These are phyloP conservation scores for Ilex aquifolium DNA, from an alignment of 257 asterid genomes.

Conservation along the genomic window DNA sequence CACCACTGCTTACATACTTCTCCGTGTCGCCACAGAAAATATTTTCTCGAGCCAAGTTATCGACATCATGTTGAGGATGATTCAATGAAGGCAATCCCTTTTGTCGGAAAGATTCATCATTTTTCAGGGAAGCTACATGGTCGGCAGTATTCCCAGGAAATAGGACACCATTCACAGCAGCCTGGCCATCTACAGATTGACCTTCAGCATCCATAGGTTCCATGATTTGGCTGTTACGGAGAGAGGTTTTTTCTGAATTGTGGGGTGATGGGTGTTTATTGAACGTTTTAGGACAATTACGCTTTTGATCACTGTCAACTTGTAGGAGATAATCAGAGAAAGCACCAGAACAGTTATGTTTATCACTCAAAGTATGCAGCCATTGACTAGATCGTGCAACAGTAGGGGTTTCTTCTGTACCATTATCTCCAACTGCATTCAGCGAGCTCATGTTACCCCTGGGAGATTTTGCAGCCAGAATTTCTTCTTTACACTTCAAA, in stretches of 20 bases:
- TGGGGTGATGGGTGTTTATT: not conserved
- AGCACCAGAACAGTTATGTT: not conserved
- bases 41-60: not conserved
- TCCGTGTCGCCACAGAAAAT: not conserved
- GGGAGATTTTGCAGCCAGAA: not conserved
- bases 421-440: not conserved
- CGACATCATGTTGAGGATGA: not conserved
- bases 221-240: not conserved
- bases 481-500: not conserved
- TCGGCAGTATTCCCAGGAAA: no score
- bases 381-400: not conserved
- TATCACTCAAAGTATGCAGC: not conserved
- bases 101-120: not conserved
- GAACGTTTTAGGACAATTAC: not conserved
- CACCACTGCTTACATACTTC: not conserved
- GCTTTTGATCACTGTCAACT: conserved; percentile 1
- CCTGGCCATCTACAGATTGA: not conserved
- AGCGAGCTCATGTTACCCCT: not conserved
- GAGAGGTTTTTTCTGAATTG: not conserved
- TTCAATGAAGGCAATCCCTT: not conserved
- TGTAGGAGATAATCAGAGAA: not conserved
- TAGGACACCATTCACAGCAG: not conserved
- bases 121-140: no score
- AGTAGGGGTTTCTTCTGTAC: not conserved
- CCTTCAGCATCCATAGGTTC: conserved; percentile 1